Evolutionary conservation across 2,329 filamentous ascomycete genomes (phyloP).

Genomic region (Xylariaceae sp.): DNA sequence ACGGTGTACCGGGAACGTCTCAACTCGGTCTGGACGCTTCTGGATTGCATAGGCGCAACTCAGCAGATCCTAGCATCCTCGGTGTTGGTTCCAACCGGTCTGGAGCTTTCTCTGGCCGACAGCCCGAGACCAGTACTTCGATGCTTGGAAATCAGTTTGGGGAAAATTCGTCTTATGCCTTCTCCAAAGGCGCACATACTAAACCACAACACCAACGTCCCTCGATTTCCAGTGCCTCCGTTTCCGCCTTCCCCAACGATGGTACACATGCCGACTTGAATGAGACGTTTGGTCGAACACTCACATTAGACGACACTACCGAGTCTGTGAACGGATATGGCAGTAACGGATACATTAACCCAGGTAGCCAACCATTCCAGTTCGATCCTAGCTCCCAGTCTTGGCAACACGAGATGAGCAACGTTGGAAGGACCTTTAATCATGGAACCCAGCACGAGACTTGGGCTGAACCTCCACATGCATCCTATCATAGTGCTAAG

Average conservation of each 20-base stretch:
- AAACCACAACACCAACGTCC: constrained; percentile 32
- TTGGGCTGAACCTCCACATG: constrained; percentile 42
- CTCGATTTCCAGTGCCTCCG: constrained; percentile 31
- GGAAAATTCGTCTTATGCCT: constrained; percentile 28
- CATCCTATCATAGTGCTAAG: constrained; percentile 38
- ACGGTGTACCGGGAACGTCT: constrained; percentile 21
- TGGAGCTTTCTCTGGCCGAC: constrained; percentile 29
- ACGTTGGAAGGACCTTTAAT: constrained; percentile 24
- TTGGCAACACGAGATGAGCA: constrained; percentile 49
- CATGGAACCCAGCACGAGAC: constrained; percentile 43
- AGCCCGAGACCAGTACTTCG: constrained; percentile 30
- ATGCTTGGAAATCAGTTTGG: constrained; percentile 28
- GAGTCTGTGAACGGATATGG: constrained; percentile 31
- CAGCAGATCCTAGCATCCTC: constrained; percentile 33
- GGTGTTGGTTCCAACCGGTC: constrained; percentile 28
- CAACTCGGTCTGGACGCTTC: constrained; percentile 27
- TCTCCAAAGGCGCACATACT: constrained; percentile 25
- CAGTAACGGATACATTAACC: constrained; percentile 33
- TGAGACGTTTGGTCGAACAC: constrained; percentile 43
- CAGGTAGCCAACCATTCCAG: constrained; percentile 49
- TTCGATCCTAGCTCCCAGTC: constrained; percentile 55
- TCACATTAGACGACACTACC: constrained; percentile 45
- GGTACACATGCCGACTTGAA: constrained; percentile 47
- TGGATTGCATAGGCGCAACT: constrained; percentile 37
- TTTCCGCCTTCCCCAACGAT: constrained; percentile 37